phyloP scores from a whole-genome alignment of 73 alveolate genomes.

The Paramecium bursaria region DNA sequence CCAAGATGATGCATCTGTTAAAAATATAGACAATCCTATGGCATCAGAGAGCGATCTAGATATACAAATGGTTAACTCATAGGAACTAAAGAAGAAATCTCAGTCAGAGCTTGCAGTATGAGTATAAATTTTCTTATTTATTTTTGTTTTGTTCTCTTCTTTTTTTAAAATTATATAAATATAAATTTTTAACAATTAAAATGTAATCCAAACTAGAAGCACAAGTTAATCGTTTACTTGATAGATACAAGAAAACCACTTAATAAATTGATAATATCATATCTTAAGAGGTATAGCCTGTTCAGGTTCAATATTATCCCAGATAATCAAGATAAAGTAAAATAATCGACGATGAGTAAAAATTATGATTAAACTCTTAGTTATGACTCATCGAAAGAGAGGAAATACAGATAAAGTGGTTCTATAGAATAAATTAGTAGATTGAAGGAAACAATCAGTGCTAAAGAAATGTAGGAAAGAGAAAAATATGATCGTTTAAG shows the following conservation, averaged over 20 bases:
- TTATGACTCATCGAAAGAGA: constrained; percentile 35
- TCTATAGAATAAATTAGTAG: constrained; percentile 51
- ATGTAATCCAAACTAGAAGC: constrained; percentile 52
- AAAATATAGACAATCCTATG: not conserved
- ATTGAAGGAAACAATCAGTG: constrained; percentile 38
- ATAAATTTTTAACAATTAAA: not conserved
- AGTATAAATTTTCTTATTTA: constrained; percentile 34
- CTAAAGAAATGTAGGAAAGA: constrained; percentile 48
- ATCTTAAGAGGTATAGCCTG: constrained; percentile 27
- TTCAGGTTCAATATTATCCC: not conserved
- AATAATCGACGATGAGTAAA: constrained; percentile 37
- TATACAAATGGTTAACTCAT: constrained; percentile 34
- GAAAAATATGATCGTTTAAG: constrained; percentile 57
- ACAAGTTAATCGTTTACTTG: constrained; percentile 37
- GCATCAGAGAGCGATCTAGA: not conserved
- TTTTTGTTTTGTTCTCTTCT: no score
- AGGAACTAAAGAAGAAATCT: constrained; percentile 31
- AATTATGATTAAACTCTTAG: not conserved
- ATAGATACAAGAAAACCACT: constrained; percentile 52
- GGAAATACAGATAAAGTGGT: constrained; percentile 44
- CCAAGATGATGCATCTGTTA: not conserved
- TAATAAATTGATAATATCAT: constrained; percentile 41
- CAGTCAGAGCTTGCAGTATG: constrained; percentile 12
- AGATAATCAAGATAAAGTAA: constrained; percentile 41
- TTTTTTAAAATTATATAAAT: no score